Evolutionary conservation across 768 basidiomycete species (phyloP).

Genomic region (Suillus discolor): DNA sequence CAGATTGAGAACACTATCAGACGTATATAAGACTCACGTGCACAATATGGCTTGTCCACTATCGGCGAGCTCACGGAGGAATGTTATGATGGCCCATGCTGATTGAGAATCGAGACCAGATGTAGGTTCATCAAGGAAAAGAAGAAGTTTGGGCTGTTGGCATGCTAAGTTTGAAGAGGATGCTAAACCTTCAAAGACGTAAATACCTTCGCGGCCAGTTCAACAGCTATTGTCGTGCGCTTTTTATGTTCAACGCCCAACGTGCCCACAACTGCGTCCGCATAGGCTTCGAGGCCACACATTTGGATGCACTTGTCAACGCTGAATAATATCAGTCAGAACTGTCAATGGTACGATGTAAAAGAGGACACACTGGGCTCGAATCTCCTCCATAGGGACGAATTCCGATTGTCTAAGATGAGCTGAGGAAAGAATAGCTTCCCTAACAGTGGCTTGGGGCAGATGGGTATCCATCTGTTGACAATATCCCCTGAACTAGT

Average conservation of each 20-base stretch:
- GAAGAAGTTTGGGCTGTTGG: slow-evolving; percentile 66
- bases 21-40: slow-evolving; percentile 52
- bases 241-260: slow-evolving; percentile 76
- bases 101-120: slow-evolving; percentile 86
- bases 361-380: slow-evolving; percentile 62
- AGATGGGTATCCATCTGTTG: slow-evolving; percentile 88
- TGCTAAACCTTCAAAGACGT: not conserved
- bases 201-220: slow-evolving; percentile 73
- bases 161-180: not conserved
- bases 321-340: slow-evolving; percentile 25
- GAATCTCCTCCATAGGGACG: slow-evolving; percentile 71
- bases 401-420: slow-evolving; percentile 72
- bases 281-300: slow-evolving; percentile 63
- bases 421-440: slow-evolving; percentile 80
- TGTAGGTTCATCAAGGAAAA: slow-evolving; percentile 91
- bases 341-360: not conserved
- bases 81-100: slow-evolving; percentile 80
- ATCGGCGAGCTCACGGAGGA: slow-evolving; percentile 75
- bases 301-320: slow-evolving; percentile 62
- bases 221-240: slow-evolving; percentile 85
- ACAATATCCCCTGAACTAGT: slow-evolving; percentile 66
- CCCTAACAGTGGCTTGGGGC: slow-evolving; percentile 73
- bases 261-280: slow-evolving; percentile 69
- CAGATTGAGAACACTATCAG: not conserved
- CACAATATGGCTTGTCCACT: slow-evolving; percentile 90